These are phyloP conservation scores for Inga laurina DNA, from an alignment of 306 rosid genomes.

Conservation along the genomic window DNA sequence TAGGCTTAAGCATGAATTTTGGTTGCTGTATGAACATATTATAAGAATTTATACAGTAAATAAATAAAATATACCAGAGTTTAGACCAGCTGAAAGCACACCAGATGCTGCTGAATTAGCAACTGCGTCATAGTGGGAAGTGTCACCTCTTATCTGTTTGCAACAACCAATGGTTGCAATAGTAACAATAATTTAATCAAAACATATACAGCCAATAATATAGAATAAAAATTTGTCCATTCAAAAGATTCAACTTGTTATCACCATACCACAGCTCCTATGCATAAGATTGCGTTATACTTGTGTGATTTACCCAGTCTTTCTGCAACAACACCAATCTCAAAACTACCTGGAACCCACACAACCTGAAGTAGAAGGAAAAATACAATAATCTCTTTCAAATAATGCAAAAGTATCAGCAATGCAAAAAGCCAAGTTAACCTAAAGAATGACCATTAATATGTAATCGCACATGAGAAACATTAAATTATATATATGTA, in stretches of 20 bases:
- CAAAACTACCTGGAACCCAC: slow-evolving; percentile 98
- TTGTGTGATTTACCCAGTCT: slow-evolving; percentile 73
- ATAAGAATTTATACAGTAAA: not conserved
- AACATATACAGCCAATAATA: slow-evolving; percentile 9
- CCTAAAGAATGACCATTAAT: not conserved
- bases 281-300: slow-evolving; percentile 82
- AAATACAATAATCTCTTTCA: slow-evolving; percentile 17
- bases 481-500: not conserved
- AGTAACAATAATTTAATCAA: slow-evolving; percentile 24
- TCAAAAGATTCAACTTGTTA: not conserved
- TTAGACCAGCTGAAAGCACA: slow-evolving; percentile 85
- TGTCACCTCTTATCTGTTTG: slow-evolving; percentile 84
- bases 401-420: slow-evolving; percentile 21
- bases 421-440: not conserved
- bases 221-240: slow-evolving; percentile 4
- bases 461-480: not conserved
- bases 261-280: slow-evolving; percentile 90
- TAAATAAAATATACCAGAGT: slow-evolving; percentile 59
- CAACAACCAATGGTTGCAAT: slow-evolving; percentile 25
- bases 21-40: not conserved
- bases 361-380: slow-evolving; percentile 62
- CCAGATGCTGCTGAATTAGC: slow-evolving; percentile 94
- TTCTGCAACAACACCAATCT: slow-evolving; percentile 77
- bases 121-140: slow-evolving; percentile 92
- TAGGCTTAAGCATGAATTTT: slow-evolving; percentile 7